Conservation (phyloP, 345 rosid genomes). For the Boechera stricta region DNA sequence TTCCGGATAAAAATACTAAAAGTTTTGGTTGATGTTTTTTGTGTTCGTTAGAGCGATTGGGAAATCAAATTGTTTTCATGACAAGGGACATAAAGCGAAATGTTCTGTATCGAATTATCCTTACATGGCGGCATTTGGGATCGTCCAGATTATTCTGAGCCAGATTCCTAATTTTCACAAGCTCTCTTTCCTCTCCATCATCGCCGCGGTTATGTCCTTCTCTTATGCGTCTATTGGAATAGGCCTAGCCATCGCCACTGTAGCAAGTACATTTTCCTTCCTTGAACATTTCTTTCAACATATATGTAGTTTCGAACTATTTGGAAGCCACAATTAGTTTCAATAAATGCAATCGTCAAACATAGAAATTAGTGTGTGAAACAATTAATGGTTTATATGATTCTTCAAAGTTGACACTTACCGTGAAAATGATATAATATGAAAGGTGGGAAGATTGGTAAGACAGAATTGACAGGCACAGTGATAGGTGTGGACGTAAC, state of each 20-base stretch:
- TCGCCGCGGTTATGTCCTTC: slow-evolving; percentile 91
- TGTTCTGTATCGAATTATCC: slow-evolving; percentile 63
- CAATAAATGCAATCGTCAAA: too few species aligned
- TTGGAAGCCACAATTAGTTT: too few species aligned
- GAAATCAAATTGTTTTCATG: slow-evolving; percentile 76
- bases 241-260: slow-evolving; percentile 70
- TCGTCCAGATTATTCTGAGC: slow-evolving; percentile 68
- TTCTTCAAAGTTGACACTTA: slow-evolving; percentile 20
- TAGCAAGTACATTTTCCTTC: slow-evolving; percentile 38
- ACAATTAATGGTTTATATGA: neutral
- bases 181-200: slow-evolving; percentile 81
- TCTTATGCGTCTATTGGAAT: slow-evolving; percentile 79
- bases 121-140: slow-evolving; percentile 68
- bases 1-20: neutral
- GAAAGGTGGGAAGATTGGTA: slow-evolving; percentile 50
- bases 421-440: slow-evolving; percentile 14
- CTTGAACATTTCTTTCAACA: neutral
- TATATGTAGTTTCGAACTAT: too few species aligned
- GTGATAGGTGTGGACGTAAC: slow-evolving; percentile 70
- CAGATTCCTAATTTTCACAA: slow-evolving; percentile 85
- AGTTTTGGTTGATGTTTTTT: slow-evolving; percentile 7
- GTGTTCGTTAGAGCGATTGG: slow-evolving; percentile 65
- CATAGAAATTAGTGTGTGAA: neutral
- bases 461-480: slow-evolving; percentile 63
- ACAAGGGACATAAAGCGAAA: slow-evolving; percentile 55